Evolutionary conservation across 1,139 yeast species (phyloP), one percentile per base, ranked within the genome.

Genomic region (Magnusiomyces tetraspermus): DNA sequence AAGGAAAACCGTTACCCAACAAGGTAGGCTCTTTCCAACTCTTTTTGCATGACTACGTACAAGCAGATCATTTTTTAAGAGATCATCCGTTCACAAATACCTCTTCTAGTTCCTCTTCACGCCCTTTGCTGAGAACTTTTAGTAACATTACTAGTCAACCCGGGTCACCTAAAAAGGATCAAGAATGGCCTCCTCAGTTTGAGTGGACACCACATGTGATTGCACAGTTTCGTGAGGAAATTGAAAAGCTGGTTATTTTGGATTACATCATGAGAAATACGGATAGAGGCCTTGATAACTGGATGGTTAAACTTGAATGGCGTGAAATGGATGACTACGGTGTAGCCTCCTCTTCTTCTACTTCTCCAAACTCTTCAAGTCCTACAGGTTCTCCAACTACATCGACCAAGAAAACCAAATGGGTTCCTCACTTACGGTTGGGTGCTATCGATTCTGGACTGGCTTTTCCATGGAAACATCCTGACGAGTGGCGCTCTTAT

Each of bases 381-480:
- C 33, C 51, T 19, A 22, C 50, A 45, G 21, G 50, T 4, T 41
- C 53, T 13, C 45, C 52, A 33, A 19, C 24, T 15, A 19, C 33
- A 13, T 49, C 17, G 40, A 49, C 33, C 0, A 41, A 47, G 22
- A 36, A 23, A 23, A n/a, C 17, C 19, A 45, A 45, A 33, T 6
- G 30, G 3, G 52, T 51, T 28, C 83, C 85, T 0, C 57, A 55
- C 0, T 58, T 84, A n/a, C 74, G 70, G 51, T 72, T 84, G 22
- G 89, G 88, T 1, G 92, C 92, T 0, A 84, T 84, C 50, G 92
- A 84, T 61, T 82, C 87, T 2, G 90, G 90, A 0, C 70, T 84
- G 31, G 77, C 90, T 0, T 83, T 82, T 60, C 92, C 92, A 3
- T 84, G 90, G 90, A 84, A 84, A 60, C 87, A 83, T 59, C 92